Evolutionary conservation across 2,329 filamentous ascomycete species (phyloP).

Genomic region (Camillea tinctor): DNA sequence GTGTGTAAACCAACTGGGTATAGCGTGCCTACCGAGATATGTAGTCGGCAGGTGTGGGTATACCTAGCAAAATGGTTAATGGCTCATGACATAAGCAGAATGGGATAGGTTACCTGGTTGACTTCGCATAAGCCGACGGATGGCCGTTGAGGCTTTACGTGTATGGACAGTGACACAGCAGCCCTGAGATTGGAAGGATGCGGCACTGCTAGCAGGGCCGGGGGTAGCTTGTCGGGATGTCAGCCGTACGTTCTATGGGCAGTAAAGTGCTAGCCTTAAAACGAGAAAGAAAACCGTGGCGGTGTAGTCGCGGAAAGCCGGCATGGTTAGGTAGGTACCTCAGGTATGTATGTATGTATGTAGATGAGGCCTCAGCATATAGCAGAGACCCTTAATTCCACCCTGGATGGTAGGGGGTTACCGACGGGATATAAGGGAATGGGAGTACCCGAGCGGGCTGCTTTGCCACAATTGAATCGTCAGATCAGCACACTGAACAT

Average conservation of each 20-base stretch:
- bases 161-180: conserved; percentile 21
- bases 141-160: conserved; percentile 14
- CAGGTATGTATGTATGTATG: background rate
- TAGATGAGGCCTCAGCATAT: background rate
- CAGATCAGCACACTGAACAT: conserved; percentile 2
- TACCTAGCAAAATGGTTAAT: conserved; percentile 20
- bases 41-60: conserved; percentile 19
- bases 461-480: conserved; percentile 11
- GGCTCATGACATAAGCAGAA: conserved; percentile 25
- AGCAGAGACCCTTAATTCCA: conserved; percentile 1
- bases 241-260: conserved; percentile 6
- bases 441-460: conserved; percentile 7
- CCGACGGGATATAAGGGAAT: conserved; percentile 9
- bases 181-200: conserved; percentile 16
- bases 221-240: conserved; percentile 12
- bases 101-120: conserved; percentile 8
- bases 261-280: conserved; percentile 1
- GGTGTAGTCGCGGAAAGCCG: conserved; percentile 8
- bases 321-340: background rate
- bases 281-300: conserved; percentile 8
- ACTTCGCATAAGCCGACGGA: conserved; percentile 12
- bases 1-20: background rate
- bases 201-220: conserved; percentile 17
- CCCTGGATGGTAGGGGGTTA: conserved; percentile 11
- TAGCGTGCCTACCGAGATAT: conserved; percentile 1